Evolutionary conservation across 352 stramenopile genomes (phyloP), one percentile per base, ranked within the genome.

Genomic region (Saprolegnia parasitica): DNA sequence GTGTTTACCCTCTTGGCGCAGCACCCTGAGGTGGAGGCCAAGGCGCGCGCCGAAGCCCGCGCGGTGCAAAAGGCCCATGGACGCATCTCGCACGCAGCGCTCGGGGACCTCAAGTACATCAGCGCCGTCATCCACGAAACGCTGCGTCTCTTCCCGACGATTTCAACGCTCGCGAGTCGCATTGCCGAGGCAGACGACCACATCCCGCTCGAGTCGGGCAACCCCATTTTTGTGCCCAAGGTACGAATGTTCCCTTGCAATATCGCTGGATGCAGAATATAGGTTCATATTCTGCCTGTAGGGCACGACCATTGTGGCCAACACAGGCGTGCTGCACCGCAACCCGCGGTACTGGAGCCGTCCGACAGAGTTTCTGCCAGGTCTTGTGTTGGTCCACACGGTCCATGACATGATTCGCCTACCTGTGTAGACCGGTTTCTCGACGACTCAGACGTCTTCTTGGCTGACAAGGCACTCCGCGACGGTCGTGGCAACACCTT

Each of bases 121-220:
- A 70, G 29, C 0, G 63, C 63, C 10, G 54, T 61, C 24, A 70
- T 70, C 47, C 46, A 61, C 23, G 63, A 70, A 47, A 70, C 63
- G 21, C 26, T 70, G n/a, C 42, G 63, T 5, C 9, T 70, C 13
- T 70, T 54, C 24, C 63, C 63, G 1, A 70, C 63, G 23, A 61
- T 70, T 23, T 24, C 63, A 4, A 21, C 11, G 18, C 37, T 70
- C 21, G 50, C 63, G 11, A 61, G 21, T 26, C 63, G 63, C 21
- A 42, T 49, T 8, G 35, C 46, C 24, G 20, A 8, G 2, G 23
- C 8, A 5, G 49, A 70, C 26, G 63, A 70, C 35, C 29, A 42
- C 18, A 11, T 70, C 4, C 63, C 63, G 21, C 29, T 62, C 11
- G 42, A 24, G n/a, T 32, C 11, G 13, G 50, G 54, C 26, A 70